These are phyloP conservation scores for Irpex sp. DNA, from an alignment of 1,284 basidiomycete species.

Conservation along the genomic window DNA sequence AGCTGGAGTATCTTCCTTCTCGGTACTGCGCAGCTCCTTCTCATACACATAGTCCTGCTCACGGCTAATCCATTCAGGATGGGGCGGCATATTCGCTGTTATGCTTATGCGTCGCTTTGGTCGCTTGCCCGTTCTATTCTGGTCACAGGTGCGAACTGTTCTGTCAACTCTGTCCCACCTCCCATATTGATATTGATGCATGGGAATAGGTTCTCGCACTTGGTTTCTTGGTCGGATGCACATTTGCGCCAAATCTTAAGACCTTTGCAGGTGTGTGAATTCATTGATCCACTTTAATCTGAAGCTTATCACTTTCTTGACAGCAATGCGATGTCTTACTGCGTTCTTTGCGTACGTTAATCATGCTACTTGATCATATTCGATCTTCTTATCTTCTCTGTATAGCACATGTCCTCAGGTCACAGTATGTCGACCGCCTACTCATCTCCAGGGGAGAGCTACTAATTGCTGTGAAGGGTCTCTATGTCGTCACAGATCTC, in stretches of 20 bases:
- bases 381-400: slow-evolving; percentile 8
- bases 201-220: slow-evolving; percentile 50
- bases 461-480: slow-evolving; percentile 48
- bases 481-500: slow-evolving; percentile 74
- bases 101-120: slow-evolving; percentile 68
- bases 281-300: not conserved
- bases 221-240: slow-evolving; percentile 59
- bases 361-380: not conserved
- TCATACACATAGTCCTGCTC: slow-evolving; percentile 2
- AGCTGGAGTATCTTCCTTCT: slow-evolving; percentile 79
- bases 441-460: not conserved
- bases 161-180: not conserved
- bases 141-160: slow-evolving; percentile 55
- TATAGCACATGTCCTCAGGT: slow-evolving; percentile 73
- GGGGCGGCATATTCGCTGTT: slow-evolving; percentile 69
- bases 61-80: slow-evolving; percentile 44
- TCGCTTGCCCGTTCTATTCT: slow-evolving; percentile 70
- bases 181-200: not conserved
- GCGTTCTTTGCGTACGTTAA: slow-evolving; percentile 71
- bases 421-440: slow-evolving; percentile 50
- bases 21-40: slow-evolving; percentile 40
- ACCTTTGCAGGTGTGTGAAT: slow-evolving; percentile 55
- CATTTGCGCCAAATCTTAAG: slow-evolving; percentile 60
- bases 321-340: slow-evolving; percentile 77
- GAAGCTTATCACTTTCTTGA: not conserved